Percentiles rank a stretch among this genome's conserved stretches.
Evolutionary conservation across 495 filamentous ascomycete species (phyloP).

Genomic region (Penicillium silybi): DNA sequence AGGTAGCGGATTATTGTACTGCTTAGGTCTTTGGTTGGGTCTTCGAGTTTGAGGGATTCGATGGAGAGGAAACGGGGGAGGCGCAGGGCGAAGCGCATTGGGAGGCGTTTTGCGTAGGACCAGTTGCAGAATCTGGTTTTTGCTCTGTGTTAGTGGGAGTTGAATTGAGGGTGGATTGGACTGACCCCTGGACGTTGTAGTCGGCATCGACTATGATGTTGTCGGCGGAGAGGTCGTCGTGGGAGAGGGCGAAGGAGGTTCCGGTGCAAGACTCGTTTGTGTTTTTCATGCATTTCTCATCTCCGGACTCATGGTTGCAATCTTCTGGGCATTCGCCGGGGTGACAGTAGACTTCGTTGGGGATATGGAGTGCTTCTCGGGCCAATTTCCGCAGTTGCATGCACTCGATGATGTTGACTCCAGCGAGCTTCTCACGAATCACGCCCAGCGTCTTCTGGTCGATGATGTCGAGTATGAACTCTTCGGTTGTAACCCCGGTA

Average conservation of each 20-base stretch:
- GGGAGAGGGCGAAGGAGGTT: neutral
- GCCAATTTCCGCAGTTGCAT: neutral
- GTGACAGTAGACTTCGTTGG: neutral
- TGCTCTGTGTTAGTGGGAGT: neutral
- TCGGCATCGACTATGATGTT: slow-evolving; percentile 1
- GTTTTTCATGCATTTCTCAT: neutral
- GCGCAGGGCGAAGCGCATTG: neutral
- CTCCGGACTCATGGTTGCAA: neutral
- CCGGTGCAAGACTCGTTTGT: neutral
- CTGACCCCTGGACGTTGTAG: neutral
- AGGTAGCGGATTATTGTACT: neutral
- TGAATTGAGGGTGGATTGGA: neutral
- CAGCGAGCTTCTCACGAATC: neutral
- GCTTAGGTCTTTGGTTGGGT: neutral
- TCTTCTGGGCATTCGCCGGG: neutral
- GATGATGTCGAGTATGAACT: neutral
- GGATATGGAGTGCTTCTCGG: neutral
- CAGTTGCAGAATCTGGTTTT: neutral
- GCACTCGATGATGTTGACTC: neutral
- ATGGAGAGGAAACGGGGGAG: neutral
- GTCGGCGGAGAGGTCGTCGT: neutral
- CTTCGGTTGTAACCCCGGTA: neutral
- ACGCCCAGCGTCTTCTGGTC: neutral
- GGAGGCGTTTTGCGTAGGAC: neutral
- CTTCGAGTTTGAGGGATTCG: neutral